A percentile compares a stretch with the other conserved stretches of the same genome.
phyloP scores from a whole-genome alignment of 2,329 filamentous ascomycete genomes.

The Aureobasidium subglaciale region DNA sequence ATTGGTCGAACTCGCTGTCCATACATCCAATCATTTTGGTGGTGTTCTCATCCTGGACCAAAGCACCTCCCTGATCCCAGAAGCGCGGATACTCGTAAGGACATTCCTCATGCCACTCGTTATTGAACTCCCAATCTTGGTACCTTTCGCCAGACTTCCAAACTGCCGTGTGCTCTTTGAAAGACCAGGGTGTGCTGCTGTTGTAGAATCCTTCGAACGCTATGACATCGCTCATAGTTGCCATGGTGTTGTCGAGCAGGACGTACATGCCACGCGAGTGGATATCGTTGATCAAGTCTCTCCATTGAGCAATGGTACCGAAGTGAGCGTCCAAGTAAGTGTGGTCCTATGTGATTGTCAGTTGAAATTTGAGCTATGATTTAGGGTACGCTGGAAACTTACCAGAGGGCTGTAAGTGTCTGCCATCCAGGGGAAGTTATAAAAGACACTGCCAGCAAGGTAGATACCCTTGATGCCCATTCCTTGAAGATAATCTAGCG shows the following conservation, averaged over 20 bases:
- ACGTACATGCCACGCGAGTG: slow-evolving; percentile 59
- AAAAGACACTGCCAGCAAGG: slow-evolving; percentile 56
- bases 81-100: slow-evolving; percentile 55
- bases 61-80: slow-evolving; percentile 54
- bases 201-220: slow-evolving; percentile 57
- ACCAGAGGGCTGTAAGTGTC: slow-evolving; percentile 53
- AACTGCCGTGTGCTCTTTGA: slow-evolving; percentile 49
- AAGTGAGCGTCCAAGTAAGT: slow-evolving; percentile 58
- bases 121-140: slow-evolving; percentile 50
- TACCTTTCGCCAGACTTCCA: slow-evolving; percentile 53
- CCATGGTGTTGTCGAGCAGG: slow-evolving; percentile 58
- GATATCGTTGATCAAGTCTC: slow-evolving; percentile 52
- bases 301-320: slow-evolving; percentile 53
- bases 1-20: slow-evolving; percentile 55
- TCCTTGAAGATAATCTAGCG: slow-evolving; percentile 57
- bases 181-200: slow-evolving; percentile 48
- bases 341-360: slow-evolving; percentile 50
- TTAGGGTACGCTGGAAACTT: slow-evolving; percentile 35
- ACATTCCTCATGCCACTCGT: slow-evolving; percentile 43
- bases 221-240: slow-evolving; percentile 56
- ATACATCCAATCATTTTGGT: slow-evolving; percentile 32
- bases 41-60: slow-evolving; percentile 35
- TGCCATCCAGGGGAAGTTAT: slow-evolving; percentile 58
- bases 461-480: slow-evolving; percentile 55
- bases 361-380: slow-evolving; percentile 43